Conservation (phyloP, 495 filamentous ascomycete genomes). For the Evansstolkia leycettana region DNA sequence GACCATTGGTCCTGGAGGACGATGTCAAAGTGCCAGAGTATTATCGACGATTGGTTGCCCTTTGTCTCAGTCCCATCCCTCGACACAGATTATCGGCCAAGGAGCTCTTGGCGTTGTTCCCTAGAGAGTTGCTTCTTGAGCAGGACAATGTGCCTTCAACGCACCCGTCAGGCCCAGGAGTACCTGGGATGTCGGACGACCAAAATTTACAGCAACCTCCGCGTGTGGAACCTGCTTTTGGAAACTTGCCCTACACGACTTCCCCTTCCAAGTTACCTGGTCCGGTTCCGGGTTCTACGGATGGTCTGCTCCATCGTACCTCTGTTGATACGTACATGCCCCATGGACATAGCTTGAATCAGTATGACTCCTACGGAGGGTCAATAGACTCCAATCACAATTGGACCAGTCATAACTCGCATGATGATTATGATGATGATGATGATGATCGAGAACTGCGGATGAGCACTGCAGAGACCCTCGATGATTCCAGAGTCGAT, state of each 20-base stretch:
- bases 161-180: background rate
- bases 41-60: slow-evolving; percentile 43
- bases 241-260: too few species aligned
- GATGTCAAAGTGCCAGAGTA: slow-evolving; percentile 44
- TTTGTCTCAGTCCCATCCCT: slow-evolving; percentile 44
- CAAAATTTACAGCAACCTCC: too few species aligned
- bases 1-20: slow-evolving; percentile 48
- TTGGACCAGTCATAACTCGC: background rate
- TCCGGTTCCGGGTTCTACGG: too few species aligned
- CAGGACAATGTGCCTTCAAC: background rate
- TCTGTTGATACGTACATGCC: too few species aligned
- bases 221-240: too few species aligned
- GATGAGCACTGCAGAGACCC: background rate
- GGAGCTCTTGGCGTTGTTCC: slow-evolving; percentile 42
- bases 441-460: background rate
- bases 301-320: too few species aligned
- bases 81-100: slow-evolving; percentile 43
- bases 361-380: background rate
- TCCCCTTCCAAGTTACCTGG: too few species aligned
- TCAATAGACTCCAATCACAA: background rate
- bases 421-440: too few species aligned
- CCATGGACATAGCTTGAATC: background rate
- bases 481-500: background rate
- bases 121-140: slow-evolving; percentile 12
- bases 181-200: background rate